Base-by-base conservation (phyloP, 2,329 filamentous ascomycete species). In the Macrophomina pseudophaseolina region DNA sequence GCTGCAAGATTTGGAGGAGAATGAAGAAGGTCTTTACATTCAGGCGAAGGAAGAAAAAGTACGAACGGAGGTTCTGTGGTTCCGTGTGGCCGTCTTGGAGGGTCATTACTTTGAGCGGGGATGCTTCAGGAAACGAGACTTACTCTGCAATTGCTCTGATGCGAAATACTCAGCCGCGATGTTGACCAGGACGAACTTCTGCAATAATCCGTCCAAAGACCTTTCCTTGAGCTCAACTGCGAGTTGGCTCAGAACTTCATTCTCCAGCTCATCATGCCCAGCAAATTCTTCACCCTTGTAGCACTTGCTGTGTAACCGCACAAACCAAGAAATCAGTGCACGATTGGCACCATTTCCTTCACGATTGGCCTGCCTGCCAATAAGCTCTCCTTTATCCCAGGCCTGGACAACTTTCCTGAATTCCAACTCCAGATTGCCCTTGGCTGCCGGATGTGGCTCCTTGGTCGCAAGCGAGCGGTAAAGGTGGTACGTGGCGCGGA, bases 401-500 rank as follows among this genome's bases (percentile, higher is more conserved):
- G 84, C 82, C 51, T 79, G 77, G 68, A 84, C 81, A 46, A 90
- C 84, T 72, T 90, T 90, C 72, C 86, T 87, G 75, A 97, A 94
- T 75, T 95, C 92, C 64, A 89, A 84, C 72, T 92, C 90, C 58
- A 99, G 83, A 73, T 98, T 98, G 18, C 83, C 81, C 66, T 86
- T 84, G 3, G 93, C 93, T 53, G 90, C 86, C 0, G 90, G 90
- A 74, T 95, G 90, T 4, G 93, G 92, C 48, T 89, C 84, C 63
- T 88, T 84, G 38, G 92, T 89, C 8, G 89, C 89, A 71, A 95
- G 85, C 16, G 94, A 90, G 69, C 94, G 90, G 75, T 97, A 95
- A 48, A 98, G 87, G 77, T 97, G 89, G 78, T 97, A 98, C 35
- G 96, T 90, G 9, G 93, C 90, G 68, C 93, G 88, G 60, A 98